phyloP scores from a whole-genome alignment of 257 asterid species.

The Nicotiana obtusifolia region DNA sequence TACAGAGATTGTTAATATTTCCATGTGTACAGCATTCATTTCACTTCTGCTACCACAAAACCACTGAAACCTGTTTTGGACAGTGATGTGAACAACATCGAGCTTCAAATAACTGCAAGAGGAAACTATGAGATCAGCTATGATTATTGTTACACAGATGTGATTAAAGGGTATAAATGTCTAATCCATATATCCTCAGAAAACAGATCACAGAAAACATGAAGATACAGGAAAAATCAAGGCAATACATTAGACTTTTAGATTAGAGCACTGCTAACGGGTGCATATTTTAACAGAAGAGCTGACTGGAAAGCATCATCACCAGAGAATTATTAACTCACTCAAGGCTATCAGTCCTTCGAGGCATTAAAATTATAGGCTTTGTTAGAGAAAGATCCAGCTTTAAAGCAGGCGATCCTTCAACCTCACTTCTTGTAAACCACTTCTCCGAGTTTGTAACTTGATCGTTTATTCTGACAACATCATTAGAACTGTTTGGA shows the following conservation, averaged over 20 bases:
- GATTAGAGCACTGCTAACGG: neutral
- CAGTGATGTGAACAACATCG: conserved; percentile 94
- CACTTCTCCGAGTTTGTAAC: conserved; percentile 69
- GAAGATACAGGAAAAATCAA: neutral
- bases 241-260: neutral
- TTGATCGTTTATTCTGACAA: conserved; percentile 72
- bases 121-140: conserved; percentile 10
- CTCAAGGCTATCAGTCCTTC: conserved; percentile 79
- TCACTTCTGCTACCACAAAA: conserved; percentile 64
- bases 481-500: conserved; percentile 66
- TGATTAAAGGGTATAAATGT: neutral
- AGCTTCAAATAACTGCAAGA: conserved; percentile 89
- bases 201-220: neutral
- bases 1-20: conserved; percentile 64
- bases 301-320: conserved; percentile 3
- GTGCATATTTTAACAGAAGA: neutral
- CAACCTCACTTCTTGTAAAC: conserved; percentile 74
- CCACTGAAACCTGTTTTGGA: conserved; percentile 82
- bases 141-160: neutral
- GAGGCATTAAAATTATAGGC: conserved; percentile 94
- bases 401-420: conserved; percentile 94
- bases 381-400: conserved; percentile 82
- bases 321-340: conserved; percentile 34
- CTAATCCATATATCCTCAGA: neutral
- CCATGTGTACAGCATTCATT: conserved; percentile 78